Percentiles rank a stretch among this genome's conserved stretches.
Evolutionary conservation across 768 basidiomycete genomes (phyloP).

Genomic region (Leccinum sublutescens): DNA sequence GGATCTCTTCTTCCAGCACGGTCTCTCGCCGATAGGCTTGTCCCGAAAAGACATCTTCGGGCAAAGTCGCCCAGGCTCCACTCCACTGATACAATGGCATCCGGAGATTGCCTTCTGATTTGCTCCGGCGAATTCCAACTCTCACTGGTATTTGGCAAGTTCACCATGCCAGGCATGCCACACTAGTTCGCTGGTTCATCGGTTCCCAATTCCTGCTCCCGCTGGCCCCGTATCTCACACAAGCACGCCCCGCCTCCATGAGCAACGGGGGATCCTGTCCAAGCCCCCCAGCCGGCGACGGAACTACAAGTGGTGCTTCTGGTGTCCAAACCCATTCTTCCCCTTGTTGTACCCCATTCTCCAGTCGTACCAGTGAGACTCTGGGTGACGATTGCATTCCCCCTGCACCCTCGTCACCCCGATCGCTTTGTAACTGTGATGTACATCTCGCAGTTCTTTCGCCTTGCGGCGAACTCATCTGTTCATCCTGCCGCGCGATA

Average conservation of each 20-base stretch:
- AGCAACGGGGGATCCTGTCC: neutral
- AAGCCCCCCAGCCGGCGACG: neutral
- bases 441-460: neutral
- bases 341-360: neutral
- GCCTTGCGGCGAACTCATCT: neutral
- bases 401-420: neutral
- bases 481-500: neutral
- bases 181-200: neutral
- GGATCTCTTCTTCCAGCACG: neutral
- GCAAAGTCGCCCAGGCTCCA: constrained; percentile 13
- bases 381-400: neutral
- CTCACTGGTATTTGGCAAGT: constrained; percentile 7
- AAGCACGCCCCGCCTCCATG: constrained; percentile 1
- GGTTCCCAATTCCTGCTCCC: constrained; percentile 5
- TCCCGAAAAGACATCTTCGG: constrained; percentile 25
- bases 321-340: neutral
- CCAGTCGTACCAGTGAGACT: neutral
- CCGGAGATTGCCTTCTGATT: constrained; percentile 11
- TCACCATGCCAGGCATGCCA: neutral
- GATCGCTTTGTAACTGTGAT: neutral
- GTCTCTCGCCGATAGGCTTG: neutral
- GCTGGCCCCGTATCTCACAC: neutral
- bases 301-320: neutral
- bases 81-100: neutral
- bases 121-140: constrained; percentile 22